These are phyloP conservation scores for Diaporthe citrichinensis DNA, from an alignment of 2,329 filamentous ascomycete species.

Conservation along the genomic window DNA sequence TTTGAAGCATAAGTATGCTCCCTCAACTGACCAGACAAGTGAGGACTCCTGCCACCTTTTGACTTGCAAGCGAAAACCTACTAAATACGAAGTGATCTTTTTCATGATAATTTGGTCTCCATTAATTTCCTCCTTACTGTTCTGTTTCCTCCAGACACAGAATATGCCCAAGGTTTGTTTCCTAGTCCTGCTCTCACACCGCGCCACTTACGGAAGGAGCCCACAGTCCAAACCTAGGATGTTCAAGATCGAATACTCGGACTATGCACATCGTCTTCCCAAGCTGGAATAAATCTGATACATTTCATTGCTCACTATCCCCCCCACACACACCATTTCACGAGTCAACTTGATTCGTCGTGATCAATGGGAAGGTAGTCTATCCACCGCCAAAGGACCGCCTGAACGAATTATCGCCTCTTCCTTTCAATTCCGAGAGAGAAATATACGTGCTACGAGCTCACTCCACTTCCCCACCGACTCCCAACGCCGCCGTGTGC, in stretches of 20 bases:
- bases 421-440: background rate
- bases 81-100: no score
- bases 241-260: background rate
- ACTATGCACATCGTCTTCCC: background rate
- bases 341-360: background rate
- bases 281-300: background rate
- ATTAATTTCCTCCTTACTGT: no score
- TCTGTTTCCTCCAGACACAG: background rate
- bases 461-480: conserved; percentile 12
- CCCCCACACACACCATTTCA: background rate
- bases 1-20: background rate
- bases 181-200: background rate
- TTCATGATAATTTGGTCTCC: background rate
- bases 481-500: background rate
- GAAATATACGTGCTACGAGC: conserved; percentile 4
- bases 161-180: background rate
- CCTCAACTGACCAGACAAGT: no score
- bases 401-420: background rate
- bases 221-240: background rate
- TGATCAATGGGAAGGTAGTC: background rate
- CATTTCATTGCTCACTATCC: background rate
- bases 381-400: background rate
- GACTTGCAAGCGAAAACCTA: background rate
- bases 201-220: background rate
- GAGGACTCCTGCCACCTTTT: no score